These are phyloP conservation scores for Sporothrix variecibatus DNA, from an alignment of 2,329 filamentous ascomycete genomes.

Conservation along the genomic window DNA sequence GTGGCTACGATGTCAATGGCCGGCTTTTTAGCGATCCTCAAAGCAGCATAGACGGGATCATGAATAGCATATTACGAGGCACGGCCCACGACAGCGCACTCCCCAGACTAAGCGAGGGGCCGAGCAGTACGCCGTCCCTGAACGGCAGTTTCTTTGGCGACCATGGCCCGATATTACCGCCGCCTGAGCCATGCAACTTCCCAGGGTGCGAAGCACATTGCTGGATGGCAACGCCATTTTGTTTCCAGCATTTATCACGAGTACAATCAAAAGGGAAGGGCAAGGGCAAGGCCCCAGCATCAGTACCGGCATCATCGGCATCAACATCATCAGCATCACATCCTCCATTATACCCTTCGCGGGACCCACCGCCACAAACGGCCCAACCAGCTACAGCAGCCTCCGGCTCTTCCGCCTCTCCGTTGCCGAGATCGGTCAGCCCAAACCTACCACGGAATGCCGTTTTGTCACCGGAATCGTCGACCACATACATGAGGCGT, in stretches of 20 bases:
- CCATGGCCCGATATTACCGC: background rate
- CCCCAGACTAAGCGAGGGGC: background rate
- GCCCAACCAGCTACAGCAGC: background rate
- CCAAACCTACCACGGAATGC: background rate
- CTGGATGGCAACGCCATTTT: slow-evolving; percentile 7
- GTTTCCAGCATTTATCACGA: background rate
- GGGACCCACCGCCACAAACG: background rate
- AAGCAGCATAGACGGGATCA: background rate
- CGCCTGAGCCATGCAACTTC: background rate
- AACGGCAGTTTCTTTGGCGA: background rate
- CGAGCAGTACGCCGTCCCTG: background rate
- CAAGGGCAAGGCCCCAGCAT: background rate
- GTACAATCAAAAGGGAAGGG: background rate
- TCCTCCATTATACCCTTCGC: background rate
- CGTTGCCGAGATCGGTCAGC: background rate
- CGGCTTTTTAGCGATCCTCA: background rate
- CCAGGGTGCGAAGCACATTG: background rate
- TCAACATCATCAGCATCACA: background rate
- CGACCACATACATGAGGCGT: slow-evolving; percentile 14
- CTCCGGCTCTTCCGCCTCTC: background rate
- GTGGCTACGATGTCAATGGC: background rate
- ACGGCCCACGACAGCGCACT: background rate
- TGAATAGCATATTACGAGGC: background rate
- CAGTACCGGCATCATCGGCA: background rate
- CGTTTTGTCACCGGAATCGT: background rate